Conservation (phyloP, 2,329 filamentous ascomycete species). For the Arthrobotrys musiformis region DNA sequence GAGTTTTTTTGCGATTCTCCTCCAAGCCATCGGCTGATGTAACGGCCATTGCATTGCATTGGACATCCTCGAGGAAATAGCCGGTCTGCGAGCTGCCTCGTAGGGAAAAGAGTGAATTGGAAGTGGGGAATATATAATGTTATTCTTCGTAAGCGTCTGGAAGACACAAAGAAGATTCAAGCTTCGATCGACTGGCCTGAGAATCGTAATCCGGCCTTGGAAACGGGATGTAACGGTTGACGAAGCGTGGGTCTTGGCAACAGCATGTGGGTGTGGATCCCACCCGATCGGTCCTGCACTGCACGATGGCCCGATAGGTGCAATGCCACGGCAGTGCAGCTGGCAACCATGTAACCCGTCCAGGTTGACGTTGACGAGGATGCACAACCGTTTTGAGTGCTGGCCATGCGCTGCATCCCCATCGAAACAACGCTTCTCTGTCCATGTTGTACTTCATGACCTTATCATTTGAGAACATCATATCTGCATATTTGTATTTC, state of each 20-base stretch:
- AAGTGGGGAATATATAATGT: conserved; percentile 7
- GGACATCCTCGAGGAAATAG: too few species aligned
- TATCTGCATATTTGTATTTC: not conserved
- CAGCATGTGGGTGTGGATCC: not conserved
- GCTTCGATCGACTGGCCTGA: conserved; percentile 17
- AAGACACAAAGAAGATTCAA: not conserved
- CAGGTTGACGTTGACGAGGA: not conserved
- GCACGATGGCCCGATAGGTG: too few species aligned
- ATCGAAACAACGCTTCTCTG: not conserved
- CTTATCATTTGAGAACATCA: conserved; percentile 14
- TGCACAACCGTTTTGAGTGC: conserved; percentile 9
- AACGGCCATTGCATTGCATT: not conserved
- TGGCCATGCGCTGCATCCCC: conserved; percentile 6
- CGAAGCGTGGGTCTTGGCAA: not conserved
- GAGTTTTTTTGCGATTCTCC: too few species aligned
- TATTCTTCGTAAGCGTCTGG: too few species aligned
- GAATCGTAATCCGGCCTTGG: not conserved
- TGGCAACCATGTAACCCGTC: not conserved
- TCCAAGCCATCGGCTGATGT: not conserved
- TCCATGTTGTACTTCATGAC: not conserved
- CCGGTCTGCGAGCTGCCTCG: not conserved
- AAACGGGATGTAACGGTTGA: conserved; percentile 9
- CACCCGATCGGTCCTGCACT: conserved; percentile 7
- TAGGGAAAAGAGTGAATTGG: not conserved
- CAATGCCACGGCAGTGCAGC: not conserved